Conservation (phyloP, 164 flowering plant genomes). For the Macadamia integrifolia region DNA sequence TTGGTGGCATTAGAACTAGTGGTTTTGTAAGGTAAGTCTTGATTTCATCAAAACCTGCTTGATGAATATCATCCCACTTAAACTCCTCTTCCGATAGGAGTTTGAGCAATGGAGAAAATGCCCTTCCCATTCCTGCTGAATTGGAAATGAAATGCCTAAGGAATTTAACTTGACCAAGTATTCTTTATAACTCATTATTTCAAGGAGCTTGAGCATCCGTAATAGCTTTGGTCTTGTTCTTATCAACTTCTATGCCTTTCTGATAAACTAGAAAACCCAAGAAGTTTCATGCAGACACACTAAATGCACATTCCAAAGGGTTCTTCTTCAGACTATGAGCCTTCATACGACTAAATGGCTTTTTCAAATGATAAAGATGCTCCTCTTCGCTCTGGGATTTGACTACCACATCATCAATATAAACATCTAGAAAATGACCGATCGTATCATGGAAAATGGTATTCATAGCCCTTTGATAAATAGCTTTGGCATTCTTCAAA, state of each 20-base stretch:
- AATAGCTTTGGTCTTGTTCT: too few relatives aligned
- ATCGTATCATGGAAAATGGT: slow-evolving; percentile 5
- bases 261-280: too few relatives aligned
- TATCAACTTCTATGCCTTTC: too few relatives aligned
- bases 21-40: too few relatives aligned
- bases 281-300: background rate
- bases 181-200: background rate
- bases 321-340: background rate
- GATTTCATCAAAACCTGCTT: too few relatives aligned
- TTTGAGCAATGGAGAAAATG: background rate
- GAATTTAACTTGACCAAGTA: background rate
- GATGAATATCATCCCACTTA: too few relatives aligned
- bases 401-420: slow-evolving; percentile 1
- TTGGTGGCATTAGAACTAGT: too few relatives aligned
- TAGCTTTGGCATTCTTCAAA: slow-evolving; percentile 4
- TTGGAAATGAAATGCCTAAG: background rate
- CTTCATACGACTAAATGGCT: background rate
- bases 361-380: background rate
- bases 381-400: background rate
- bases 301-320: background rate
- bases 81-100: too few relatives aligned
- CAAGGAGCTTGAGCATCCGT: too few relatives aligned
- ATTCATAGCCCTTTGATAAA: slow-evolving; percentile 9
- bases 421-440: slow-evolving; percentile 4
- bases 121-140: background rate